Evolutionary conservation across 2,329 filamentous ascomycete genomes (phyloP).

Genomic region (Xylogone sp.): DNA sequence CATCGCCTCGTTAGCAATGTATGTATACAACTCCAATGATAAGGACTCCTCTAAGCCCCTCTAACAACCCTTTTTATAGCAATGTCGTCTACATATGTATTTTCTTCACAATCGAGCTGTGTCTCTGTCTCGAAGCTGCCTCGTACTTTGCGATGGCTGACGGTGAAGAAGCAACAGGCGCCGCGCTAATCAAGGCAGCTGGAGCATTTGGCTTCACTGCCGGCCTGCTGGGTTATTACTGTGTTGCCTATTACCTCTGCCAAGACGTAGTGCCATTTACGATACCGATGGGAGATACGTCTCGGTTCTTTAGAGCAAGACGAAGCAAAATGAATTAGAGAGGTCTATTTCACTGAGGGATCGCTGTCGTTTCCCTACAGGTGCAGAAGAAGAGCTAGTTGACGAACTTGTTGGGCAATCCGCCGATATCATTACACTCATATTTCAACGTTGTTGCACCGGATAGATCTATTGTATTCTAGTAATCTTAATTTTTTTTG

Average conservation of each 20-base stretch:
- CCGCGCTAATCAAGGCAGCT: conserved; percentile 38
- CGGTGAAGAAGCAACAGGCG: conserved; percentile 29
- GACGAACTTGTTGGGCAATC: too few relatives aligned
- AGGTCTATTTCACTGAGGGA: too few relatives aligned
- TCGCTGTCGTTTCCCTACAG: too few relatives aligned
- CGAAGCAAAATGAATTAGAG: too few relatives aligned
- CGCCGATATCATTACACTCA: too few relatives aligned
- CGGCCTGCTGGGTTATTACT: conserved; percentile 43
- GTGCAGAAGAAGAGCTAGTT: too few relatives aligned
- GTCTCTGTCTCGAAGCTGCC: conserved; percentile 38
- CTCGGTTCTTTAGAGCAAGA: conserved; percentile 33
- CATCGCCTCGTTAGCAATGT: conserved; percentile 38
- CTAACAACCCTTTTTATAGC: conserved; percentile 7
- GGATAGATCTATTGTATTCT: too few relatives aligned
- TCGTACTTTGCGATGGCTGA: conserved; percentile 43
- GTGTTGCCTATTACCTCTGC: conserved; percentile 37
- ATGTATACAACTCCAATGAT: conserved; percentile 1
- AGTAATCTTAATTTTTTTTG: too few relatives aligned
- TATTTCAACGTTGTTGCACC: too few relatives aligned
- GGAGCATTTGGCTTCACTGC: conserved; percentile 43
- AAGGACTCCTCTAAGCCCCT: background rate
- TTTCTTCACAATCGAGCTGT: conserved; percentile 43
- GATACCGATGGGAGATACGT: conserved; percentile 39
- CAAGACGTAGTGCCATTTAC: conserved; percentile 32
- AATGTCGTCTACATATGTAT: conserved; percentile 45